phyloP scores from a whole-genome alignment of 2,329 filamentous ascomycete genomes.

The Hyphodiscus sp. region DNA sequence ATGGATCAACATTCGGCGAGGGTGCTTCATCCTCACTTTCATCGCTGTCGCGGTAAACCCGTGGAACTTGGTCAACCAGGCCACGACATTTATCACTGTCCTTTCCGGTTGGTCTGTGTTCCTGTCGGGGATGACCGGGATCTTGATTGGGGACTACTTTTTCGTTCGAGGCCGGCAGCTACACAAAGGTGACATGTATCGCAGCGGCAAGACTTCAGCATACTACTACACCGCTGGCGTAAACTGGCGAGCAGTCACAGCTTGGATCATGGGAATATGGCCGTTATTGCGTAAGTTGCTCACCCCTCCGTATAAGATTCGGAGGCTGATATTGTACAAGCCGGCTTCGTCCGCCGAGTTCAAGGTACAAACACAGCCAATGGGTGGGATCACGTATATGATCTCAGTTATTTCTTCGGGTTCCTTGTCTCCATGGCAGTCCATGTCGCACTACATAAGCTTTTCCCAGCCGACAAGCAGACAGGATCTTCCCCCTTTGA shows the following conservation, averaged over 20 bases:
- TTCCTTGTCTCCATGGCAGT: slow-evolving; percentile 22
- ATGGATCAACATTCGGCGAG: slow-evolving; percentile 43
- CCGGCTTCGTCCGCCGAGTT: slow-evolving; percentile 25
- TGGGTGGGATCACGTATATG: slow-evolving; percentile 30
- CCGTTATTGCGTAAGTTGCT: slow-evolving; percentile 25
- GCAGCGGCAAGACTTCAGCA: slow-evolving; percentile 29
- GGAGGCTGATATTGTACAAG: slow-evolving; percentile 5
- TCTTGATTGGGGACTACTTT: slow-evolving; percentile 41
- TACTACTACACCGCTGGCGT: slow-evolving; percentile 40
- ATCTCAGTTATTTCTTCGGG: slow-evolving; percentile 29
- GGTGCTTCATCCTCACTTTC: slow-evolving; percentile 36
- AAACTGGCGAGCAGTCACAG: slow-evolving; percentile 38
- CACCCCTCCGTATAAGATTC: neutral
- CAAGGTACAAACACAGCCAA: slow-evolving; percentile 14
- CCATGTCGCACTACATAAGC: slow-evolving; percentile 19
- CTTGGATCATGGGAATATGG: slow-evolving; percentile 35
- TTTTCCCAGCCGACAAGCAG: slow-evolving; percentile 24
- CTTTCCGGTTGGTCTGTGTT: slow-evolving; percentile 36
- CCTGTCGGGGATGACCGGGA: slow-evolving; percentile 40
- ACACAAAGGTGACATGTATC: slow-evolving; percentile 40
- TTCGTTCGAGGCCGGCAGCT: slow-evolving; percentile 34
- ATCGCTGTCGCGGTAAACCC: slow-evolving; percentile 37
- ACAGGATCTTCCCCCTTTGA: slow-evolving; percentile 24
- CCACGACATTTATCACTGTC: slow-evolving; percentile 36
- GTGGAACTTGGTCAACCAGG: slow-evolving; percentile 40